These are phyloP conservation scores for Coleophoma cylindrospora DNA, from an alignment of 2,329 filamentous ascomycete species.

Conservation along the genomic window DNA sequence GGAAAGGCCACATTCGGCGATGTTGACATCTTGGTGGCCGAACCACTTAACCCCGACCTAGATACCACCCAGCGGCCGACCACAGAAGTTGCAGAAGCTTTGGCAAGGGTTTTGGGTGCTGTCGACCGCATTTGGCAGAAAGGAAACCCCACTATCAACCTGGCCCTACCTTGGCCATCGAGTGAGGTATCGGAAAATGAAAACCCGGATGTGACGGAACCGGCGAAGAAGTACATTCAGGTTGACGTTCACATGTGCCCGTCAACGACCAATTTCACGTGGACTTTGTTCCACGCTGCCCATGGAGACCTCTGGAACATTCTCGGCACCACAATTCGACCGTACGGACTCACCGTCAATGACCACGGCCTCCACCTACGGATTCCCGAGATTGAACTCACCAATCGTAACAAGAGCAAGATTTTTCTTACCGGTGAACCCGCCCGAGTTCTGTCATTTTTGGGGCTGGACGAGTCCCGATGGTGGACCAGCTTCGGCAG, in stretches of 20 bases:
- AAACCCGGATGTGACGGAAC: constrained; percentile 1
- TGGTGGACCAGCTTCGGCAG: constrained; percentile 53
- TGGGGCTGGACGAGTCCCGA: constrained; percentile 47
- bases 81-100: constrained; percentile 14
- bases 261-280: constrained; percentile 41
- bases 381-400: constrained; percentile 60
- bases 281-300: constrained; percentile 62
- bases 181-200: constrained; percentile 1
- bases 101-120: constrained; percentile 42
- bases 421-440: constrained; percentile 58
- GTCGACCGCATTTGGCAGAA: constrained; percentile 27
- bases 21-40: constrained; percentile 62
- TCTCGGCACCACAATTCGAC: constrained; percentile 58
- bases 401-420: constrained; percentile 47
- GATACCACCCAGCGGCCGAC: neutral
- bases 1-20: constrained; percentile 67
- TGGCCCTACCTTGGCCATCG: constrained; percentile 52
- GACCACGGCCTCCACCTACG: constrained; percentile 60
- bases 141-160: constrained; percentile 31
- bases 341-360: constrained; percentile 61
- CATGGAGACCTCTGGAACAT: constrained; percentile 71
- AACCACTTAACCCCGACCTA: constrained; percentile 15
- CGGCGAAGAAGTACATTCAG: constrained; percentile 48
- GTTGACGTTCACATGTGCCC: constrained; percentile 60
- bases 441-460: constrained; percentile 50